phyloP scores from a whole-genome alignment of 768 basidiomycete species.

The Panaeolus papilionaceus region DNA sequence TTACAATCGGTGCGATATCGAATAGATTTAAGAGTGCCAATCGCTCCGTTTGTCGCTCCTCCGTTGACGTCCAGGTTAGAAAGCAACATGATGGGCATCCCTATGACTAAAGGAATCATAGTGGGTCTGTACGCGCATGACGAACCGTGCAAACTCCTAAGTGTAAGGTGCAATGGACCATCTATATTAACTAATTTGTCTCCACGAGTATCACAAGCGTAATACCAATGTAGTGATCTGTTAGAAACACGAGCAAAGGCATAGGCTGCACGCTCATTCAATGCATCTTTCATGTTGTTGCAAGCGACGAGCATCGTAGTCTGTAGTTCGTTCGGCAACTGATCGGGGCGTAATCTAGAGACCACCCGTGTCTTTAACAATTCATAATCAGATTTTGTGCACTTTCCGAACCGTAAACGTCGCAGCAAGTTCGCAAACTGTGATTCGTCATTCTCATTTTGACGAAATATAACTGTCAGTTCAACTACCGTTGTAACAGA shows the following conservation, averaged over 20 bases:
- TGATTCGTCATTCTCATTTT: constrained; percentile 28
- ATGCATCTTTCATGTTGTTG: constrained; percentile 41
- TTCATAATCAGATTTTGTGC: constrained; percentile 30
- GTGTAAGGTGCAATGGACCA: constrained; percentile 11
- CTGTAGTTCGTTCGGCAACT: constrained; percentile 29
- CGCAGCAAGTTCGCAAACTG: constrained; percentile 30
- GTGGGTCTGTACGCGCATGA: constrained; percentile 36
- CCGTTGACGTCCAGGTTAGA: constrained; percentile 43
- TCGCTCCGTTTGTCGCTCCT: no score
- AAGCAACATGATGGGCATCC: constrained; percentile 45
- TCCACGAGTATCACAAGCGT: constrained; percentile 30
- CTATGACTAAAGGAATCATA: constrained; percentile 39
- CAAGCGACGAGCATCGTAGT: constrained; percentile 42
- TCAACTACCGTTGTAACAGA: constrained; percentile 35
- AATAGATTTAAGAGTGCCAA: constrained; percentile 30
- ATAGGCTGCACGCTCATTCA: constrained; percentile 35
- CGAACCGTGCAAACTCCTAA: constrained; percentile 30
- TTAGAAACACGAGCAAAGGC: constrained; percentile 32
- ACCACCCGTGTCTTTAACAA: constrained; percentile 28
- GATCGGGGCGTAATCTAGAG: background rate
- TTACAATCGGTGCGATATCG: constrained; percentile 27
- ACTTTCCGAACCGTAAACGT: constrained; percentile 33
- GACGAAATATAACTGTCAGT: constrained; percentile 34
- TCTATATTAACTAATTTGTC: constrained; percentile 20
- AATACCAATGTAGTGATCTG: constrained; percentile 34